phyloP scores from a whole-genome alignment of 108 stramenopile species.

The Cyclotella atomus region DNA sequence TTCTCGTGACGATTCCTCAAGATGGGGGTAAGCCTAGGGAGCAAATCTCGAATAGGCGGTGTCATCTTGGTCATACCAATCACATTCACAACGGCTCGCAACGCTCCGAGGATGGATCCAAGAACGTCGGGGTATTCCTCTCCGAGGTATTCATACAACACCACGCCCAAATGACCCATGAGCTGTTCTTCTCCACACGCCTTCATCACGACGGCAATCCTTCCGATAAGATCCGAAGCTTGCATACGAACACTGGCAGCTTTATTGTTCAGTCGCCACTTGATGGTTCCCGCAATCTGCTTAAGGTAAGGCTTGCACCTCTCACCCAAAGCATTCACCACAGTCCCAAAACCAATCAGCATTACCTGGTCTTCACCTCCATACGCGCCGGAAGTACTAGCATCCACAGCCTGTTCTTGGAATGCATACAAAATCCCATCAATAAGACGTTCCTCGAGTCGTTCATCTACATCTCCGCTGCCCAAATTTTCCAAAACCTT shows the following conservation, averaged over 20 bases:
- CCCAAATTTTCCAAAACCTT: conserved; percentile 95
- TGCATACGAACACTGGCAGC: conserved; percentile 98
- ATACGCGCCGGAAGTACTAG: conserved; percentile 58
- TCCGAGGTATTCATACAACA: conserved; percentile 99
- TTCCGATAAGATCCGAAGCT: conserved; percentile 97
- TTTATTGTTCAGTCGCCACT: conserved; percentile 99
- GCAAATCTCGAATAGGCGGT: conserved; percentile 95
- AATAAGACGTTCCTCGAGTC: conserved; percentile 97
- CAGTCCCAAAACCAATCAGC: conserved; percentile 97
- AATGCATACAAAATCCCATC: conserved; percentile 99
- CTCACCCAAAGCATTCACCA: conserved; percentile 95
- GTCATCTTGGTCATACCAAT: conserved; percentile 99
- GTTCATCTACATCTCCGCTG: conserved; percentile 92
- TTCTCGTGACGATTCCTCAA: conserved; percentile 98
- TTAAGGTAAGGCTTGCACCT: conserved; percentile 98
- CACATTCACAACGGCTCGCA: conserved; percentile 96
- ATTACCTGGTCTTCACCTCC: conserved; percentile 88
- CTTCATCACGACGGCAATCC: conserved; percentile 98
- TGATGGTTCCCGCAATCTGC: conserved; percentile 98
- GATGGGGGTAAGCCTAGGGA: conserved; percentile 98
- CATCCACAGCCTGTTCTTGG: conserved; percentile 97
- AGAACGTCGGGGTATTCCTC: conserved; percentile 99
- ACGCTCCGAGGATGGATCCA: conserved; percentile 94
- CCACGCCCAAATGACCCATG: conserved; percentile 98
- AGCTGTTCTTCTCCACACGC: conserved; percentile 97